Evolutionary conservation across 352 stramenopile species (phyloP).

Genomic region (Plasmopara viticola): DNA sequence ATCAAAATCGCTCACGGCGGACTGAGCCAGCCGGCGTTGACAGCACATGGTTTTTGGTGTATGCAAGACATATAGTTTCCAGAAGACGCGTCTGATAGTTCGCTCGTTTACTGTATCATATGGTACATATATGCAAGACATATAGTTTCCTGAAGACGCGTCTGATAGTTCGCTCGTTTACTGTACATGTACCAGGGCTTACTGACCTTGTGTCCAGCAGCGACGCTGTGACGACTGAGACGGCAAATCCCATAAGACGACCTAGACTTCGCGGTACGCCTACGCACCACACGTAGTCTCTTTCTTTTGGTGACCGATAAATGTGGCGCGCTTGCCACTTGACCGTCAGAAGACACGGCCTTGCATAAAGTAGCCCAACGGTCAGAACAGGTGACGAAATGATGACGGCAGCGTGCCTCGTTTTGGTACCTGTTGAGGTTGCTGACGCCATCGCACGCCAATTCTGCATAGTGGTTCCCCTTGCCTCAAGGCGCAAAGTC

Average conservation of each 20-base stretch:
- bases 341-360: constrained; percentile 18
- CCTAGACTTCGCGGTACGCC: constrained; percentile 13
- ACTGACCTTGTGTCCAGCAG: constrained; percentile 16
- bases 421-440: constrained; percentile 10
- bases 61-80: not conserved
- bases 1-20: constrained; percentile 28
- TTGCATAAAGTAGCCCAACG: constrained; percentile 27
- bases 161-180: constrained; percentile 7
- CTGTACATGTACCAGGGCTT: constrained; percentile 15
- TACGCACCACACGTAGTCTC: constrained; percentile 23
- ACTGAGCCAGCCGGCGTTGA: constrained; percentile 14
- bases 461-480: constrained; percentile 13
- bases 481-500: not conserved
- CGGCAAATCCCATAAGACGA: constrained; percentile 15
- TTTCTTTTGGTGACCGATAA: constrained; percentile 21
- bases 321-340: constrained; percentile 25
- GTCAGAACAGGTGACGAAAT: constrained; percentile 21
- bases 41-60: constrained; percentile 13
- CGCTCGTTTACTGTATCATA: not conserved
- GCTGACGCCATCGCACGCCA: constrained; percentile 10
- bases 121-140: not conserved
- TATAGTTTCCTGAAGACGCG: not conserved
- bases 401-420: constrained; percentile 3
- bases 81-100: constrained; percentile 7
- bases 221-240: constrained; percentile 8